Evolutionary conservation across 345 rosid genomes (phyloP).

Genomic region (Combretum micranthum): DNA sequence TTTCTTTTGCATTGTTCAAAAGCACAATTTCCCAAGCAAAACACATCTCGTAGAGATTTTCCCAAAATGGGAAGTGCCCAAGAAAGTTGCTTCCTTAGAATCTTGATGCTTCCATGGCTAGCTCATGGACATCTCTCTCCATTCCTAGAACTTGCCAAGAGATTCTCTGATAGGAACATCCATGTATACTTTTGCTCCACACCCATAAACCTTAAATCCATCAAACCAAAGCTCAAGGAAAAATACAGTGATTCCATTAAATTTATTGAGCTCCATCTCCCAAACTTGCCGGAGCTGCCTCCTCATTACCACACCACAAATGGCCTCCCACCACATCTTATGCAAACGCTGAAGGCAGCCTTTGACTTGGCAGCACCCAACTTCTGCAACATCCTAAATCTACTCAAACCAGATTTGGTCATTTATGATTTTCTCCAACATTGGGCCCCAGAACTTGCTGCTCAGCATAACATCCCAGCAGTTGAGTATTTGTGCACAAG

Average conservation of each 20-base stretch:
- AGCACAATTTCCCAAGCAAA: too few species aligned
- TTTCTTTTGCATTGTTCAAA: too few species aligned
- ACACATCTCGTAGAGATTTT: too few species aligned
- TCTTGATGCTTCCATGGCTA: conserved; percentile 23
- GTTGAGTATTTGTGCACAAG: conserved; percentile 9
- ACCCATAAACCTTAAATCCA: conserved; percentile 9
- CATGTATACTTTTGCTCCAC: conserved; percentile 18
- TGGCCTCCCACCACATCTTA: conserved; percentile 17
- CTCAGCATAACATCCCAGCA: conserved; percentile 5
- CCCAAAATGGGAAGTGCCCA: too few species aligned
- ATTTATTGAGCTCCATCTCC: conserved; percentile 19
- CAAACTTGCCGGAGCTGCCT: conserved; percentile 14
- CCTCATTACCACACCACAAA: conserved; percentile 25
- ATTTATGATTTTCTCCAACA: conserved; percentile 18
- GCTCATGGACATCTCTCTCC: conserved; percentile 23
- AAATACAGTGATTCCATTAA: conserved; percentile 4
- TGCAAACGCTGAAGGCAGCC: conserved; percentile 16
- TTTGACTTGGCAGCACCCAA: conserved; percentile 10
- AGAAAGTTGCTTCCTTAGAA: neutral
- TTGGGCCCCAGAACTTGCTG: conserved; percentile 17
- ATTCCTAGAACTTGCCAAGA: conserved; percentile 20
- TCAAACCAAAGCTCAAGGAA: conserved; percentile 3
- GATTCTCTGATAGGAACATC: conserved; percentile 14
- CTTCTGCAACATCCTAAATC: conserved; percentile 11
- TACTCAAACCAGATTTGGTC: conserved; percentile 13